Conservation (phyloP, 352 stramenopile species). For the Globisporangium heterothallicum region DNA sequence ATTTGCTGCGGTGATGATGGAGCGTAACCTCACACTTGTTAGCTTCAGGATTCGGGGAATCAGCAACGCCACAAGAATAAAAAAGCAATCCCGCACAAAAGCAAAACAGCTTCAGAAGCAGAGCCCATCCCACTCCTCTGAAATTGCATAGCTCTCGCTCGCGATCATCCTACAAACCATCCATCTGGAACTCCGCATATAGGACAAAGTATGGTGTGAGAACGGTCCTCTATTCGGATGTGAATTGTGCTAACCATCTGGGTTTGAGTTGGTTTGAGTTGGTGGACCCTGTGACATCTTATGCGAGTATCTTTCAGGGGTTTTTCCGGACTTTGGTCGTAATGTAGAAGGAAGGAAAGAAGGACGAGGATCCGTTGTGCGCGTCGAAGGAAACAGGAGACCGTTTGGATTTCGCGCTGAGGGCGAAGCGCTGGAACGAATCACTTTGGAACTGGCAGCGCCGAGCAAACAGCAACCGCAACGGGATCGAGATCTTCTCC, state of each 20-base stretch:
- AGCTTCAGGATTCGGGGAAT: slow-evolving; percentile 3
- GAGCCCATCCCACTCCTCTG: slow-evolving; percentile 2
- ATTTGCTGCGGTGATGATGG: neutral
- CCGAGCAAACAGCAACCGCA: slow-evolving; percentile 16
- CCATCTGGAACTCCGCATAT: neutral
- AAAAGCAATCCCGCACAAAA: slow-evolving; percentile 2
- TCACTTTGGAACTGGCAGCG: slow-evolving; percentile 49
- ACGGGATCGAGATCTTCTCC: neutral
- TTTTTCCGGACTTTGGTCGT: neutral
- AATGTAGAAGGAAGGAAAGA: slow-evolving; percentile 1
- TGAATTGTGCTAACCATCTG: no score
- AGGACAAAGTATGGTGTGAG: slow-evolving; percentile 1
- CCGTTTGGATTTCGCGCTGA: no score
- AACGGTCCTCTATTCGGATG: no score
- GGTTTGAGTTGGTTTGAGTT: no score
- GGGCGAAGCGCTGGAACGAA: no score
- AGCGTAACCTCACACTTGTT: neutral
- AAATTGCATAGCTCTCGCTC: neutral
- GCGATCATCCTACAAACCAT: neutral
- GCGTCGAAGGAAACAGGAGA: no score
- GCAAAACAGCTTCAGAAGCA: neutral
- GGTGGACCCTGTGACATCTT: neutral
- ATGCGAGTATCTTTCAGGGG: neutral
- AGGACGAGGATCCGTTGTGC: no score
- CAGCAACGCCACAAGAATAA: slow-evolving; percentile 8